These are phyloP conservation scores for Pseudocercospora crystallina DNA, from an alignment of 2,329 filamentous ascomycete genomes.

Conservation along the genomic window DNA sequence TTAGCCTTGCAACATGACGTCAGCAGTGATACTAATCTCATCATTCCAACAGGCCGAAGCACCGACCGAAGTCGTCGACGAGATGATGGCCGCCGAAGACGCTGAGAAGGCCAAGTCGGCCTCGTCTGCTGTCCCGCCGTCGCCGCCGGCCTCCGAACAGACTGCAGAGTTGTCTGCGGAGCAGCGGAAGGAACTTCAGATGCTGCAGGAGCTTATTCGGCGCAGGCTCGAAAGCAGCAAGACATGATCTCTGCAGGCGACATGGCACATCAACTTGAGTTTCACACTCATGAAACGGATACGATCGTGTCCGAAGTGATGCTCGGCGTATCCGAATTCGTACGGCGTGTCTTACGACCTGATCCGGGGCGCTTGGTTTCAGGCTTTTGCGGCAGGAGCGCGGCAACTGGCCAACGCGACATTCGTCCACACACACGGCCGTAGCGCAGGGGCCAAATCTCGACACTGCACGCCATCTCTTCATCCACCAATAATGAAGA, in stretches of 20 bases:
- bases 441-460: too few species aligned
- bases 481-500: too few species aligned
- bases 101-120: conserved; percentile 25
- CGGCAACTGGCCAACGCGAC: too few species aligned
- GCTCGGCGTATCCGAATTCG: too few species aligned
- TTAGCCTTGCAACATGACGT: conserved; percentile 23
- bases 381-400: too few species aligned
- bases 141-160: conserved; percentile 34
- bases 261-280: neutral
- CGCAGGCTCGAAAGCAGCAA: conserved; percentile 32
- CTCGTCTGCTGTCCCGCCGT: conserved; percentile 26
- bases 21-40: conserved; percentile 27
- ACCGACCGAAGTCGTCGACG: conserved; percentile 41
- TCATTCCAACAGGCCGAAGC: conserved; percentile 41
- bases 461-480: too few species aligned
- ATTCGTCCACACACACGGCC: too few species aligned
- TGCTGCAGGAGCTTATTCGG: conserved; percentile 38
- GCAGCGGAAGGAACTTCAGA: conserved; percentile 35
- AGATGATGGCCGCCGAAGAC: conserved; percentile 37
- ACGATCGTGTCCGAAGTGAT: too few species aligned
- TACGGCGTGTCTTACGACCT: too few species aligned
- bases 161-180: conserved; percentile 34
- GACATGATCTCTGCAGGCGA: conserved; percentile 25
- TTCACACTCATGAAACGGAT: too few species aligned
- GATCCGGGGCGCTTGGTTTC: too few species aligned